These are phyloP conservation scores for Chaetothyriales sp. DNA, from an alignment of 2,329 filamentous ascomycete species.

Conservation along the genomic window DNA sequence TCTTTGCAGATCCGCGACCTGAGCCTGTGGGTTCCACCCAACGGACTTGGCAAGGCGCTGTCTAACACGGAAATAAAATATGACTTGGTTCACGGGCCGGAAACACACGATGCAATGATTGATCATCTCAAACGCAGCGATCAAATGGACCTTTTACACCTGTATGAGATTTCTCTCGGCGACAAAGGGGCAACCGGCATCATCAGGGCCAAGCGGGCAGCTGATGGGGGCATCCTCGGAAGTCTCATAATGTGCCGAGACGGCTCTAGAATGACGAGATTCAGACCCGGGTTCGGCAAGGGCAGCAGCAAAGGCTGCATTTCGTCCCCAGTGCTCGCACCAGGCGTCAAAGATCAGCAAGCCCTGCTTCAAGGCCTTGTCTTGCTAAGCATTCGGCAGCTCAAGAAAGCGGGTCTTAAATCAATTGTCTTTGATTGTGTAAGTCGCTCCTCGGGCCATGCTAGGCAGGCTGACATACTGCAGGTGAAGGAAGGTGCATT, in stretches of 20 bases:
- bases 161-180: conserved; percentile 62
- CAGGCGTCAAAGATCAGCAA: conserved; percentile 53
- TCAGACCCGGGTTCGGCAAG: conserved; percentile 51
- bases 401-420: conserved; percentile 61
- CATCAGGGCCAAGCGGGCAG: conserved; percentile 62
- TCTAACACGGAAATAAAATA: conserved; percentile 63
- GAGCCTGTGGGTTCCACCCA: conserved; percentile 59
- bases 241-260: conserved; percentile 68
- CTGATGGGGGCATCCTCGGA: conserved; percentile 56
- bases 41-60: conserved; percentile 61
- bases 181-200: conserved; percentile 64
- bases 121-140: conserved; percentile 61
- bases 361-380: conserved; percentile 66
- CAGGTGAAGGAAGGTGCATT: conserved; percentile 59
- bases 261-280: conserved; percentile 53
- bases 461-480: neutral
- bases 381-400: conserved; percentile 66
- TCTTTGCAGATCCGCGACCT: conserved; percentile 64
- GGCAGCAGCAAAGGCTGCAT: conserved; percentile 57
- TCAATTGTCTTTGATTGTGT: conserved; percentile 71
- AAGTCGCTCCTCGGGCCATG: conserved; percentile 26
- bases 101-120: conserved; percentile 60
- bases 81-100: conserved; percentile 67
- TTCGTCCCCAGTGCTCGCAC: conserved; percentile 62
- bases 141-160: conserved; percentile 62